phyloP scores from a whole-genome alignment of 2,329 filamentous ascomycete species.

The Penicillium capsulatum region DNA sequence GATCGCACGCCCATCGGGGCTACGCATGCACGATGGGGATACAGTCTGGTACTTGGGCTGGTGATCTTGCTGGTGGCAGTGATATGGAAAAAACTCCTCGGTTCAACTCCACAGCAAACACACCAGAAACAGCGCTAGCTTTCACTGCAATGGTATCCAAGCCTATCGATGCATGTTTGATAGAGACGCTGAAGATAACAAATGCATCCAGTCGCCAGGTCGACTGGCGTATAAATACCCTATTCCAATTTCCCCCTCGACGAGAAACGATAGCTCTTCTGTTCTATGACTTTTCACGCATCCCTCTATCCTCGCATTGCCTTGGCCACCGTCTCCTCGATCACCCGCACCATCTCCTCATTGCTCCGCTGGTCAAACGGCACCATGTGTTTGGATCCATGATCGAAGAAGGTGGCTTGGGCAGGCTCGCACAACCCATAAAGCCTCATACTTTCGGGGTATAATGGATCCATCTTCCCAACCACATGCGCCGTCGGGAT shows the following conservation, averaged over 20 bases:
- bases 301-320: conserved; percentile 11
- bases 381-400: conserved; percentile 33
- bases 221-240: conserved; percentile 1
- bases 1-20: conserved; percentile 2
- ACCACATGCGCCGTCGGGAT: conserved; percentile 42
- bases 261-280: too few relatives aligned
- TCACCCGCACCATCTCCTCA: conserved; percentile 24
- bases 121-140: conserved; percentile 7
- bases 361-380: conserved; percentile 32
- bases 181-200: conserved; percentile 7
- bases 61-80: conserved; percentile 23
- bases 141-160: background rate
- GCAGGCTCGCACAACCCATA: conserved; percentile 33
- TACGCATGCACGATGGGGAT: conserved; percentile 10
- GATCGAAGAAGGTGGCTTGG: conserved; percentile 33
- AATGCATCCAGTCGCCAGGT: background rate
- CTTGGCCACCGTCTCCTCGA: conserved; percentile 26
- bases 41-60: conserved; percentile 21
- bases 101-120: background rate
- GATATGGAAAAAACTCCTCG: conserved; percentile 15
- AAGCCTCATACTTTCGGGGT: conserved; percentile 28
- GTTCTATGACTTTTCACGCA: too few relatives aligned
- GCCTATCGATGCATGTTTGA: conserved; percentile 8
- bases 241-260: background rate
- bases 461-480: conserved; percentile 34